Evolutionary conservation across 1,284 basidiomycete genomes (phyloP).

Genomic region (Irpex rosettiformis): DNA sequence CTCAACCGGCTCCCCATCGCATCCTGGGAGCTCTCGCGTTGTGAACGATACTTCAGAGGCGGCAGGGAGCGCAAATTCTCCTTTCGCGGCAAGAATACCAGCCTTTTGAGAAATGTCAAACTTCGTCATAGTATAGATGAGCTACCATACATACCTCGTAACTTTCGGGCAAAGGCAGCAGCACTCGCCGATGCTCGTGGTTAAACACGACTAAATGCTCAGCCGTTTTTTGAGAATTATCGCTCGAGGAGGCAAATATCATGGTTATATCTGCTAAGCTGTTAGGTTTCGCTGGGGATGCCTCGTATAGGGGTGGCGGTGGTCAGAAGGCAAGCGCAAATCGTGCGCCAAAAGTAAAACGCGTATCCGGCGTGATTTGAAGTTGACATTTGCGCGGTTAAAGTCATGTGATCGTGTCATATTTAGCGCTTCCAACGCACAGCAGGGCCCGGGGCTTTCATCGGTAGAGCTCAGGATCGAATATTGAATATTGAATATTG

Average conservation of each 20-base stretch:
- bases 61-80: neutral
- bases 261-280: too few relatives aligned
- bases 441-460: too few relatives aligned
- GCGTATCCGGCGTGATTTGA: too few relatives aligned
- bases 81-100: neutral
- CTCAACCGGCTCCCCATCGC: neutral
- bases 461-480: too few relatives aligned
- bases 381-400: neutral
- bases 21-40: constrained; percentile 3
- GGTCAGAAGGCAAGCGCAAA: neutral
- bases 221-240: neutral
- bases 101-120: neutral
- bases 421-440: too few relatives aligned
- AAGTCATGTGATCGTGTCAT: neutral
- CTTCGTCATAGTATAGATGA: neutral
- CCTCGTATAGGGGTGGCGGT: too few relatives aligned
- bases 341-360: neutral
- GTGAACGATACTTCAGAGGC: neutral
- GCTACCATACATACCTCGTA: neutral
- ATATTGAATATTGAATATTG: too few relatives aligned
- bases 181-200: constrained; percentile 1
- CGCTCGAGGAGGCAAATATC: neutral
- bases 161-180: neutral
- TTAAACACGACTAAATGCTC: constrained; percentile 3
- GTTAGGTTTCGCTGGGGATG: too few relatives aligned